phyloP scores from a whole-genome alignment of 177 flowering plant species.

The Vitis hybrid region DNA sequence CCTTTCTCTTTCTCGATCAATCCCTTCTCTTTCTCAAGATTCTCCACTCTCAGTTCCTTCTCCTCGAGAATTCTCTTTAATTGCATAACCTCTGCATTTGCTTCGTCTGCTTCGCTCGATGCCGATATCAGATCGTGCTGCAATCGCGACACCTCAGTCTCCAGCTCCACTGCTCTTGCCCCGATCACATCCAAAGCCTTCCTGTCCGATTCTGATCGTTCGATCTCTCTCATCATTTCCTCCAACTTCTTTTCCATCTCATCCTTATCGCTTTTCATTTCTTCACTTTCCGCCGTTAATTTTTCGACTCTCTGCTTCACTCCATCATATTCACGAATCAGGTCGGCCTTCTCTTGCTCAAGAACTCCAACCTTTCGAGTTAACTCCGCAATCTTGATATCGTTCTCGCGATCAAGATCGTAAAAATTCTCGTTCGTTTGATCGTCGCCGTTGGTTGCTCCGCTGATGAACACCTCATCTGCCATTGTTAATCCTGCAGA shows the following conservation, averaged over 20 bases:
- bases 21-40: slow-evolving; percentile 45
- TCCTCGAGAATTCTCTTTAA: slow-evolving; percentile 30
- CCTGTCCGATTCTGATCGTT: slow-evolving; percentile 29
- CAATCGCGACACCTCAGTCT: slow-evolving; percentile 56
- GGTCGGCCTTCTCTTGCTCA: slow-evolving; percentile 38
- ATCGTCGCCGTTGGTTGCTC: slow-evolving; percentile 16
- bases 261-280: slow-evolving; percentile 25
- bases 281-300: slow-evolving; percentile 41
- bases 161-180: slow-evolving; percentile 54
- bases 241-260: slow-evolving; percentile 30
- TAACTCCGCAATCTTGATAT: slow-evolving; percentile 24
- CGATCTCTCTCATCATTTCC: slow-evolving; percentile 28
- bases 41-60: slow-evolving; percentile 29
- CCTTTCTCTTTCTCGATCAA: slow-evolving; percentile 29
- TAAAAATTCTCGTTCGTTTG: slow-evolving; percentile 22
- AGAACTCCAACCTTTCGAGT: slow-evolving; percentile 30
- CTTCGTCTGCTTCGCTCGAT: slow-evolving; percentile 43
- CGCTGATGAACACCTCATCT: slow-evolving; percentile 32
- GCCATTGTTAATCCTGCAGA: slow-evolving; percentile 28
- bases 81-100: slow-evolving; percentile 25
- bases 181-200: slow-evolving; percentile 41
- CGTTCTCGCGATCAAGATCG: slow-evolving; percentile 19
- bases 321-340: slow-evolving; percentile 31
- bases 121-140: slow-evolving; percentile 63
- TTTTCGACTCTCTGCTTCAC: slow-evolving; percentile 26